Percentiles rank a stretch among this genome's conserved stretches.
phyloP scores from a whole-genome alignment of 2,329 filamentous ascomycete genomes.

The Colletotrichum echinochloae region DNA sequence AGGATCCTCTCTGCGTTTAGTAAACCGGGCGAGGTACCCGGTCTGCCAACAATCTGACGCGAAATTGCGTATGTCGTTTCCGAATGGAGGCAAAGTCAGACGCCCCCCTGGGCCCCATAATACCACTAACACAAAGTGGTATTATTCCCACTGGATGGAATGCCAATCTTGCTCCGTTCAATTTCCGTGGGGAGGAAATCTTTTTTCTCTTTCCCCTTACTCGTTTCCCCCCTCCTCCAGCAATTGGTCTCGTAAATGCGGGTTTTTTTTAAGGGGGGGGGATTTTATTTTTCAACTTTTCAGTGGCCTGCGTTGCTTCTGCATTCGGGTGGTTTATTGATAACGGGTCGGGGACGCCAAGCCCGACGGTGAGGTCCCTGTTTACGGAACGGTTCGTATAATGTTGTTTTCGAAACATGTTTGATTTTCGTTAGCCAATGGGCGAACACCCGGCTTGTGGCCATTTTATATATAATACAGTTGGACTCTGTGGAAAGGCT shows the following conservation, averaged over 20 bases:
- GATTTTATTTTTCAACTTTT: too few species aligned
- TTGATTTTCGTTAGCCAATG: neutral
- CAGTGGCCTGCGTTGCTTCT: neutral
- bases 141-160: neutral
- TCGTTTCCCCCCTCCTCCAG: too few species aligned
- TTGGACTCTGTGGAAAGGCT: neutral
- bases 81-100: slow-evolving; percentile 39
- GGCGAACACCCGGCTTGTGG: neutral
- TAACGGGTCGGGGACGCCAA: too few species aligned
- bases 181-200: too few species aligned
- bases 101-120: slow-evolving; percentile 19
- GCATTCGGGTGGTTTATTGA: neutral
- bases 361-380: neutral
- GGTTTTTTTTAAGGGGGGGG: too few species aligned
- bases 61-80: slow-evolving; percentile 34
- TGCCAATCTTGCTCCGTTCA: neutral
- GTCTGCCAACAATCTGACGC: slow-evolving; percentile 31
- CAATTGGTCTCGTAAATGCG: neutral
- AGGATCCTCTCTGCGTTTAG: neutral
- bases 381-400: neutral
- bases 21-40: slow-evolving; percentile 28
- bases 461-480: neutral
- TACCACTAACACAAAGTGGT: neutral
- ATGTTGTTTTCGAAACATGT: too few species aligned
- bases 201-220: neutral